Percentiles rank a stretch among this genome's conserved stretches.
phyloP scores from a whole-genome alignment of 495 filamentous ascomycete genomes.

The Lepraria neglecta region DNA sequence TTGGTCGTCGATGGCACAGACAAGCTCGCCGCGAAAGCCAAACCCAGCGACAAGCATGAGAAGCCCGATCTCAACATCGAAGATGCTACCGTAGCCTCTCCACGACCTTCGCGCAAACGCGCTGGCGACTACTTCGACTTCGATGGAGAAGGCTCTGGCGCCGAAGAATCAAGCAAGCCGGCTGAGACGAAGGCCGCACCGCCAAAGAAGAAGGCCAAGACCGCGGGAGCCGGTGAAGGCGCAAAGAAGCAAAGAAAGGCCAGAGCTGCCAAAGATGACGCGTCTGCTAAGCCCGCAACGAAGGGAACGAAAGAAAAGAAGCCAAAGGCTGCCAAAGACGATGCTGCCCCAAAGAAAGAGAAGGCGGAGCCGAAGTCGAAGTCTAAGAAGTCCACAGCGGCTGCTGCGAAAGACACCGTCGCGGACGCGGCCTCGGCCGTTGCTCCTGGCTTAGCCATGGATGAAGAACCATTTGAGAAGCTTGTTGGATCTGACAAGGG shows the following conservation, averaged over 20 bases:
- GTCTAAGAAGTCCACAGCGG: slow-evolving; percentile 19
- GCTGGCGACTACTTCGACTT: slow-evolving; percentile 50
- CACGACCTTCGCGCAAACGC: slow-evolving; percentile 45
- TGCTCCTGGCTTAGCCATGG: slow-evolving; percentile 20
- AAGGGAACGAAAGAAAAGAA: slow-evolving; percentile 31
- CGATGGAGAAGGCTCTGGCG: slow-evolving; percentile 34
- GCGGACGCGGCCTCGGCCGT: slow-evolving; percentile 16
- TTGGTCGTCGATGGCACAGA: slow-evolving; percentile 21
- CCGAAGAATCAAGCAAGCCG: slow-evolving; percentile 37
- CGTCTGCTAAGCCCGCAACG: slow-evolving; percentile 23
- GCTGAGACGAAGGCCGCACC: slow-evolving; percentile 29
- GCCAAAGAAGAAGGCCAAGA: slow-evolving; percentile 28
- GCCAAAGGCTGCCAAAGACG: slow-evolving; percentile 20
- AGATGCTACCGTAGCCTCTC: slow-evolving; percentile 19
- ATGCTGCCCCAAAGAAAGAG: slow-evolving; percentile 24
- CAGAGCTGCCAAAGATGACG: slow-evolving; percentile 14
- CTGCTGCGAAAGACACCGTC: slow-evolving; percentile 1
- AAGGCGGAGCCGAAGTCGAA: slow-evolving; percentile 28
- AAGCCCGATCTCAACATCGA: slow-evolving; percentile 21
- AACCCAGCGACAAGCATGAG: slow-evolving; percentile 23
- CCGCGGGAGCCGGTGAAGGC: background rate
- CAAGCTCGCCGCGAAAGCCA: slow-evolving; percentile 25
- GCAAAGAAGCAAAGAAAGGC: slow-evolving; percentile 3
- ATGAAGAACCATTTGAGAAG: slow-evolving; percentile 23
- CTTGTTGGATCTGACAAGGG: slow-evolving; percentile 16